Evolutionary conservation across 352 stramenopile genomes (phyloP), one percentile per base, ranked within the genome.

Genomic region (Phytophthora foliorum): DNA sequence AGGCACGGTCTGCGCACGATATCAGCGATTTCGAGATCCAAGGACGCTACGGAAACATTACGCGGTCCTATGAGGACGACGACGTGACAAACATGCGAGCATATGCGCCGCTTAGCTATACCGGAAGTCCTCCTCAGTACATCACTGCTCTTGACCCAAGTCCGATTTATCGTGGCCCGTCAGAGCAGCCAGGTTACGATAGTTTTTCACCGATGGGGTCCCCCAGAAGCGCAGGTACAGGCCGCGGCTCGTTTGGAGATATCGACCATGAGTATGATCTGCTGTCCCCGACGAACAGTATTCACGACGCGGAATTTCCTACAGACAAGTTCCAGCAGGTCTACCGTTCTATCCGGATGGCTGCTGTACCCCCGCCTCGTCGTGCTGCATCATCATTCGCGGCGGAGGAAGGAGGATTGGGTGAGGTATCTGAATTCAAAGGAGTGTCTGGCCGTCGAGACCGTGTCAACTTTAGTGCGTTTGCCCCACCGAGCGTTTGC

Each of bases 401-500:
- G 11, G 51, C 62, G 39, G 60, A 75, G 62, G 53, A 77, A 69
- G 39, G 70, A 52, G 49, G 73, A 27, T 54, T 74, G 44, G 59
- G 69, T 45, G 39, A 41, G 45, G 24, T 34, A 51, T 67, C 68
- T 2, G 78, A 84, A 44, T 86, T 81, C 16, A 76, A 80, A 60
- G 67, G 78, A 22, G 78, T 85, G 0, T 58, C 78, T 48, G 80
- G 78, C 3, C 57, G 60, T 21, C 79, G 84, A 11, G 88, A 95
- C 62, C 86, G 86, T 9, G 88, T 95, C 3, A 87, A 92, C 53
- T 95, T 95, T 34, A 89, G 78, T 57, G 81, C 86, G 16, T 95
- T 90, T 63, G 85, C 86, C 1, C 86, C 88, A 11, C 79, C 84
- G 1, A 81, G 73, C 27, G 80, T 95, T 1, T 78, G 63, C 19